Conservation (phyloP, 768 basidiomycete species). For the Floccularia luteovirens region DNA sequence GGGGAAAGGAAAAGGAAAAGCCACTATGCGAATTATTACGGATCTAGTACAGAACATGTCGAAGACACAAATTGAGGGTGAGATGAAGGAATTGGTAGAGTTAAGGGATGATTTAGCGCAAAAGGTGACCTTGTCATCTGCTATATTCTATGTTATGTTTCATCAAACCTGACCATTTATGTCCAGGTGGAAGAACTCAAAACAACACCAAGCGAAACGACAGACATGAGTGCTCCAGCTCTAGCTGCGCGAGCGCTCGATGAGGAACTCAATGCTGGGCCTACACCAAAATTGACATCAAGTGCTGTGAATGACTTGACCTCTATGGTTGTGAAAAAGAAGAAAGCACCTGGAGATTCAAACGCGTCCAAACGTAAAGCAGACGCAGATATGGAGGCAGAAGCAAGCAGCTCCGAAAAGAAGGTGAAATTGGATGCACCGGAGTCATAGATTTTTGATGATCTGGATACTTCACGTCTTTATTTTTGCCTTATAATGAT, state of each 20-base stretch:
- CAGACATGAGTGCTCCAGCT: constrained; percentile 54
- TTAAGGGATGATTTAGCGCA: constrained; percentile 76
- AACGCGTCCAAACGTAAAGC: constrained; percentile 61
- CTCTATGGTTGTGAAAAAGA: constrained; percentile 84
- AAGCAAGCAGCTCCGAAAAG: constrained; percentile 45
- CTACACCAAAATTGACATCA: constrained; percentile 21
- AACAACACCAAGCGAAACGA: constrained; percentile 58
- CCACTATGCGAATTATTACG: constrained; percentile 34
- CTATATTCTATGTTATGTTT: background rate
- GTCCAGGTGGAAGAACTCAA: constrained; percentile 88
- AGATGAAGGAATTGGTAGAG: constrained; percentile 72
- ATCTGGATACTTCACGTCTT: constrained; percentile 1
- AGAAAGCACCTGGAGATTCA: constrained; percentile 36
- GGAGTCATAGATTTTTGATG: constrained; percentile 10
- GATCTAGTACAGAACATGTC: constrained; percentile 62
- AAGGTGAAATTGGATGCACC: constrained; percentile 51
- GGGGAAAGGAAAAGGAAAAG: constrained; percentile 63
- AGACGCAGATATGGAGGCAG: constrained; percentile 48
- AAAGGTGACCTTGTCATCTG: constrained; percentile 44
- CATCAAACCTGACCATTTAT: no score
- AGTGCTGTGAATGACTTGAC: constrained; percentile 71
- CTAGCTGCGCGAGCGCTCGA: constrained; percentile 67
- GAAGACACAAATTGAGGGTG: constrained; percentile 64
- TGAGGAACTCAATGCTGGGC: constrained; percentile 48
- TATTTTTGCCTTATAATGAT: constrained; percentile 8